phyloP scores from a whole-genome alignment of 257 asterid genomes.

The Solanum gracilifrons region DNA sequence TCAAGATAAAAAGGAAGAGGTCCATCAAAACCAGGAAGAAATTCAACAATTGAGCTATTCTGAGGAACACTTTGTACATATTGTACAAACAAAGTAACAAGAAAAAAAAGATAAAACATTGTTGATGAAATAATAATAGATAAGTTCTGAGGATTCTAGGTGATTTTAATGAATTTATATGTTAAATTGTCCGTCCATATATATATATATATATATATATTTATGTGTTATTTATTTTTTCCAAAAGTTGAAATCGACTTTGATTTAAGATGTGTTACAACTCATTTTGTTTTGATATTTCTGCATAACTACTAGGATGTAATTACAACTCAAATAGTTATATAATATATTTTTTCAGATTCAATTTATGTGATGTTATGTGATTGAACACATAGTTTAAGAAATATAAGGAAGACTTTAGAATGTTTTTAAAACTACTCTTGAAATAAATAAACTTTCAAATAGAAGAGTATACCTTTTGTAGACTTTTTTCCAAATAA shows the following conservation, averaged over 20 bases:
- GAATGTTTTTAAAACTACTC: not conserved
- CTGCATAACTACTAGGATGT: not conserved
- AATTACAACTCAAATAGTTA: not conserved
- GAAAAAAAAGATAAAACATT: not conserved
- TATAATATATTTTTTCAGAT: no score
- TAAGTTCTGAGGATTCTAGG: not conserved
- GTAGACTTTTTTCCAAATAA: not conserved
- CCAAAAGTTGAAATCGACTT: not conserved
- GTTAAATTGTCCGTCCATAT: not conserved
- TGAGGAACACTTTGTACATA: not conserved
- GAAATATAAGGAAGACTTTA: not conserved
- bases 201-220: no score
- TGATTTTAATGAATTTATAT: not conserved
- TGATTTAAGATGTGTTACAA: not conserved
- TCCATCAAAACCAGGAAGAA: constrained; percentile 7
- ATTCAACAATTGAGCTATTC: not conserved
- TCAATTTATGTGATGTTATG: no score
- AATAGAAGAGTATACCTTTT: not conserved
- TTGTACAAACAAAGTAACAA: not conserved
- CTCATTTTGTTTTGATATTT: no score
- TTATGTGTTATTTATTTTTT: not conserved
- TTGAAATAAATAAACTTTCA: no score
- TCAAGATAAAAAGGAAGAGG: constrained; percentile 1
- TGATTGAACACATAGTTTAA: not conserved
- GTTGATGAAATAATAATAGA: not conserved